Evolutionary conservation across 2,329 filamentous ascomycete species (phyloP).

Genomic region (Cryphonectria parasitica): DNA sequence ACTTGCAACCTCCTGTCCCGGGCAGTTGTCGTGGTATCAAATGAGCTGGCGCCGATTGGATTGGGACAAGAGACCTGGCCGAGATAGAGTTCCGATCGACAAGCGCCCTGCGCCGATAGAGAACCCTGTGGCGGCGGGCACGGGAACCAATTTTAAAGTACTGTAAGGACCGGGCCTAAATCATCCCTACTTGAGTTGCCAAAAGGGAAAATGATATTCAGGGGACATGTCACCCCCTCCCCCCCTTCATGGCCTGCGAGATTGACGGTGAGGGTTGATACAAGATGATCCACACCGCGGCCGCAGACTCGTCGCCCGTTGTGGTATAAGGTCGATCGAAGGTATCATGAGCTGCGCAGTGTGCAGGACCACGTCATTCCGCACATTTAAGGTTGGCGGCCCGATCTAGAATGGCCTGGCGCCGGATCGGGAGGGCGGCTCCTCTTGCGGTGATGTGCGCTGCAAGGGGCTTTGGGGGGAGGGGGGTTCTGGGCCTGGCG

Average conservation of each 20-base stretch:
- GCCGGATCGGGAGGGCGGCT: slow-evolving; percentile 2
- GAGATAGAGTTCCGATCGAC: neutral
- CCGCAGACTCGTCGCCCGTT: neutral
- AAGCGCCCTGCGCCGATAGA: neutral
- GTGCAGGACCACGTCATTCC: slow-evolving; percentile 10
- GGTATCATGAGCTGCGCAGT: neutral
- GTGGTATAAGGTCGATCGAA: slow-evolving; percentile 7
- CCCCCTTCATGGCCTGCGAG: neutral
- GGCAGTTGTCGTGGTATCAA: neutral
- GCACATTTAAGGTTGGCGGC: slow-evolving; percentile 14
- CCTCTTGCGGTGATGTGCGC: neutral
- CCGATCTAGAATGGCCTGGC: slow-evolving; percentile 4
- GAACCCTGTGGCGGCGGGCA: neutral
- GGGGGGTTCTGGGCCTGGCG: neutral
- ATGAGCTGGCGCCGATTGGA: slow-evolving; percentile 6
- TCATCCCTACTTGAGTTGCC: neutral
- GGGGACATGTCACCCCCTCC: neutral
- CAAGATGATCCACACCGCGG: neutral
- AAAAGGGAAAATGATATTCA: slow-evolving; percentile 15
- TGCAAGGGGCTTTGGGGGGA: neutral
- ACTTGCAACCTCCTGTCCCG: neutral
- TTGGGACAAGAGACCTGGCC: neutral
- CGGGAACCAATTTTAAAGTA: neutral
- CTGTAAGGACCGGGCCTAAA: neutral
- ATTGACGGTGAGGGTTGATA: neutral